A percentile compares a stretch with the other conserved stretches of the same genome.
phyloP scores from a whole-genome alignment of 441 rosid genomes.

The Cnidoscolus chayamansa region DNA sequence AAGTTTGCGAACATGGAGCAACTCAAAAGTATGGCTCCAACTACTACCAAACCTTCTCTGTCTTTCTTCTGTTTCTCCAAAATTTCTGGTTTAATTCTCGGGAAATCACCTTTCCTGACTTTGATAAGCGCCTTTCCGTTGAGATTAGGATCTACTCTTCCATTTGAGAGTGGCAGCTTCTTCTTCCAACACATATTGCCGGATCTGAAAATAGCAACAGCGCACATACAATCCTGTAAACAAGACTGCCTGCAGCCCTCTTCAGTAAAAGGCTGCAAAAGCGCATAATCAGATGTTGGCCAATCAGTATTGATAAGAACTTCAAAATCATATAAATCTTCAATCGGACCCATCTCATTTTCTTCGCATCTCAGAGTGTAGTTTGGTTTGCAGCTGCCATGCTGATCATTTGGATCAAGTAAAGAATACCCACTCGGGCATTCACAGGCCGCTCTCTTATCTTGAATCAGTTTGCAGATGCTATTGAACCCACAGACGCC shows the following conservation, averaged over 20 bases:
- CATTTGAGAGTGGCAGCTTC: constrained; percentile 40
- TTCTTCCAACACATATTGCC: constrained; percentile 41
- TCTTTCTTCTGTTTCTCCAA: neutral
- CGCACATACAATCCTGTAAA: constrained; percentile 46
- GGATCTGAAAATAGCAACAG: constrained; percentile 28
- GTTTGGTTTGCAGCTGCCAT: constrained; percentile 25
- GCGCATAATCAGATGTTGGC: constrained; percentile 36
- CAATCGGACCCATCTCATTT: neutral
- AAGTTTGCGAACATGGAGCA: constrained; percentile 28
- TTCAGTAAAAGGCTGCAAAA: constrained; percentile 18
- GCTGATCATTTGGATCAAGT: constrained; percentile 24
- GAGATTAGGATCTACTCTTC: neutral
- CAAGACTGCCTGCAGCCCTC: constrained; percentile 36
- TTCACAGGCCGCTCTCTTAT: constrained; percentile 27
- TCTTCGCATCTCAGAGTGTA: constrained; percentile 29
- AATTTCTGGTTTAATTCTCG: neutral
- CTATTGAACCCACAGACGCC: constrained; percentile 46
- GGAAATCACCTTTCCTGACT: constrained; percentile 20
- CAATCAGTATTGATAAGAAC: constrained; percentile 21
- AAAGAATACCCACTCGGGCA: constrained; percentile 33
- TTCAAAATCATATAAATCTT: constrained; percentile 8
- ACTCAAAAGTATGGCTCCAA: constrained; percentile 28
- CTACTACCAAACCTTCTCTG: neutral
- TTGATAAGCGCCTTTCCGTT: constrained; percentile 27
- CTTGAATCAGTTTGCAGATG: constrained; percentile 23